These are phyloP conservation scores for Claviceps arundinis DNA, from an alignment of 2,329 filamentous ascomycete genomes.

Conservation along the genomic window DNA sequence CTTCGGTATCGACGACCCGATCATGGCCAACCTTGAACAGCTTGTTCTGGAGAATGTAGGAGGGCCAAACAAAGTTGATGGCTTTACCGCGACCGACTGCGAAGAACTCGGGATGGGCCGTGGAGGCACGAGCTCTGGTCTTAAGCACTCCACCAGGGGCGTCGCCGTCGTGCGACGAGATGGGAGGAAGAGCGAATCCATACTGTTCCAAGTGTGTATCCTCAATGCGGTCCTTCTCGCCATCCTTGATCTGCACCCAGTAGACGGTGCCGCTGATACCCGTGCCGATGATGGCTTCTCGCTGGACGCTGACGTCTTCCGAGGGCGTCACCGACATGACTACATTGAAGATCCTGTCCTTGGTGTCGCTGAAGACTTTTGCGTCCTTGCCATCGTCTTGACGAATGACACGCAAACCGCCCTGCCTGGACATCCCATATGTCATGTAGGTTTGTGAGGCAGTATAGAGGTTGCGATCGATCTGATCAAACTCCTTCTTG, in stretches of 20 bases:
- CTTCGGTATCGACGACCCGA: conserved; percentile 71
- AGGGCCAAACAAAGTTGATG: conserved; percentile 75
- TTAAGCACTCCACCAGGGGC: conserved; percentile 85
- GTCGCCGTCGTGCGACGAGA: conserved; percentile 76
- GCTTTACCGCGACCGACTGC: conserved; percentile 91
- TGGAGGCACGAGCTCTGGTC: conserved; percentile 84
- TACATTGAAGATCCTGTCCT: conserved; percentile 92
- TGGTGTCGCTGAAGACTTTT: conserved; percentile 80
- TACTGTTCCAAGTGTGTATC: conserved; percentile 69
- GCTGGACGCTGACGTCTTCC: conserved; percentile 42
- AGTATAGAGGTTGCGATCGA: conserved; percentile 84
- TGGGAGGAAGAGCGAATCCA: conserved; percentile 80
- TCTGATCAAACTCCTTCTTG: conserved; percentile 96
- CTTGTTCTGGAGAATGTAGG: conserved; percentile 48
- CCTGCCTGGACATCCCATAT: conserved; percentile 87
- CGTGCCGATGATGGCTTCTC: conserved; percentile 80
- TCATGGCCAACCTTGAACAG: conserved; percentile 51
- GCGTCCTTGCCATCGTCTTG: conserved; percentile 88
- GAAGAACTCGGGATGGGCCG: conserved; percentile 82
- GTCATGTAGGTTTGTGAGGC: conserved; percentile 85
- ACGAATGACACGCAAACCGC: conserved; percentile 82
- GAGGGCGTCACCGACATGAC: conserved; percentile 59
- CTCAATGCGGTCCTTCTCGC: conserved; percentile 66
- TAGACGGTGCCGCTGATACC: conserved; percentile 95
- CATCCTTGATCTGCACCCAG: conserved; percentile 71